Evolutionary conservation across 1,139 yeast species (phyloP), one percentile per base, ranked within the genome.

Genomic region (Komagataea norvegica): DNA sequence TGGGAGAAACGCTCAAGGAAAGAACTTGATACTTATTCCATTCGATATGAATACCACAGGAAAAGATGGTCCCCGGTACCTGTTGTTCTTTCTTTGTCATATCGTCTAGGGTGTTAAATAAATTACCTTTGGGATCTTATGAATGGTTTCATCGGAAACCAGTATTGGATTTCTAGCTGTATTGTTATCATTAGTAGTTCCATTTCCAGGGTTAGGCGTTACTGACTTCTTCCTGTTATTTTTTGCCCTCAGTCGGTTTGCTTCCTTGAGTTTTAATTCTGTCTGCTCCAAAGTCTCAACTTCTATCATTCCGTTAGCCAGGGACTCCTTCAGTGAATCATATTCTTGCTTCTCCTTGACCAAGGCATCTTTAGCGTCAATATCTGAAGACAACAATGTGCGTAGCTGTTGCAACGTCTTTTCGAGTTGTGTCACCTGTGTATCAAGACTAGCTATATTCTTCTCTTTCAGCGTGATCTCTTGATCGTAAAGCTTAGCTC

Each of bases 111-210:
- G 10, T 4, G 6, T 18, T n/a, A 25, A 15, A 24, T 5, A 27
- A 36, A 41, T 43, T 45, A 45, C 48, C 46, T 43, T 45, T 32
- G 46, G 38, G 5, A 43, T 43, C 23, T 41, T 45, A 20, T 42
- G 48, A 15, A 44, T 42, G 3, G 44, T 44, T 15, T 44, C 47
- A 28, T 34, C 33, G 16, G 40, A 37, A 11, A 36, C 31, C 8
- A 36, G 20, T 8, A 15, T 29, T 18, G 31, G 17, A 7, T 29
- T 22, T 20, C 21, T 21, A 6, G 15, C 18, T 10, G 17, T 25
- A 11, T n/a, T 23, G 17, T 32, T 30, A 17, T 31, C 32, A 13
- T 24, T 22, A 37, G 63, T 59, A 59, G 84, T 94, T 26, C 41
- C 46, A 34, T n/a, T n/a, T n/a, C n/a, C n/a, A n/a, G n/a, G n/a